A percentile compares a stretch with the other conserved stretches of the same genome.
These are phyloP conservation scores for Ceratobasidium sp. DNA, from an alignment of 1,284 basidiomycete genomes.

Conservation along the genomic window DNA sequence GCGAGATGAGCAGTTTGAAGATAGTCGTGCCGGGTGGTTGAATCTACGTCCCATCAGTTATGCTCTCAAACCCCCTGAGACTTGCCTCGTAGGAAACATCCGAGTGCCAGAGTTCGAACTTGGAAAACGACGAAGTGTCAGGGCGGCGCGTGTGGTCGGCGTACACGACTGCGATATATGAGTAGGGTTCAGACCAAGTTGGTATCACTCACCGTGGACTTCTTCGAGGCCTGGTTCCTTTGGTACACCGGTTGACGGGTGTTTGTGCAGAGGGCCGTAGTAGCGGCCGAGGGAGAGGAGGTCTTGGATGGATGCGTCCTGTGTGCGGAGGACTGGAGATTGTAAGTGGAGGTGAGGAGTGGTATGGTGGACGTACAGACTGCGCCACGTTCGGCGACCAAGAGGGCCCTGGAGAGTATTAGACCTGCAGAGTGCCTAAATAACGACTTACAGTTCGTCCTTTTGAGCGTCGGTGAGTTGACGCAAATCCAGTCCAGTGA, in stretches of 20 bases:
- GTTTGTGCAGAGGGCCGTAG: conserved; percentile 81
- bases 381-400: conserved; percentile 68
- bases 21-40: conserved; percentile 77
- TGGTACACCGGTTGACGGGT: conserved; percentile 80
- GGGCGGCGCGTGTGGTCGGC: conserved; percentile 67
- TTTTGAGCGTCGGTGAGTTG: conserved; percentile 52
- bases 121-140: conserved; percentile 72
- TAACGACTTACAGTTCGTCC: conserved; percentile 53
- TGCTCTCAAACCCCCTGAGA: background rate
- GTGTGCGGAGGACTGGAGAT: conserved; percentile 50
- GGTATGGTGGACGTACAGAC: conserved; percentile 40
- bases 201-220: conserved; percentile 56
- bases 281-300: conserved; percentile 75
- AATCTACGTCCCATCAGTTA: conserved; percentile 42
- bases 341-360: background rate
- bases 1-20: conserved; percentile 66
- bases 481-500: conserved; percentile 52
- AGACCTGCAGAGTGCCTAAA: background rate
- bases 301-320: conserved; percentile 59
- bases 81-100: conserved; percentile 77
- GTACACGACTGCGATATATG: conserved; percentile 48
- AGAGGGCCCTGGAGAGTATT: conserved; percentile 56
- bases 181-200: background rate
- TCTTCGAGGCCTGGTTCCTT: conserved; percentile 74
- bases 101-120: conserved; percentile 81